A percentile compares a stretch with the other conserved stretches of the same genome.
Evolutionary conservation across 106 monocot genomes (phyloP).

Genomic region (Platanthera guangdongensis): DNA sequence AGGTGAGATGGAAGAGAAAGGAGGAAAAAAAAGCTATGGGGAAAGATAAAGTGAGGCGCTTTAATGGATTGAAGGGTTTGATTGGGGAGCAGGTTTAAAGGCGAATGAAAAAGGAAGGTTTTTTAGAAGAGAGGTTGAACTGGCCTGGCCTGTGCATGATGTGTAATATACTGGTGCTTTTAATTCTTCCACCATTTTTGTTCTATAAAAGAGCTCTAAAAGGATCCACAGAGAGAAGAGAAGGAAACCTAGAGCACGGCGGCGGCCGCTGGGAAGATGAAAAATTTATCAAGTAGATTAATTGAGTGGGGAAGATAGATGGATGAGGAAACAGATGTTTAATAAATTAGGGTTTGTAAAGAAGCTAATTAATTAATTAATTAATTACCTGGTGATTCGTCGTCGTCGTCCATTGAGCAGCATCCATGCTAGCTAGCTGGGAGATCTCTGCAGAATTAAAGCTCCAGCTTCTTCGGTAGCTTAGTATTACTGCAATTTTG

Average conservation of each 20-base stretch:
- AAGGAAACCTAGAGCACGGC: not conserved
- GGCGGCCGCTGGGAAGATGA: not conserved
- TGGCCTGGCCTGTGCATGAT: no score
- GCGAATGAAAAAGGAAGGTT: not conserved
- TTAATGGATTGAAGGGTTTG: not conserved
- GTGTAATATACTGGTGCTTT: no score
- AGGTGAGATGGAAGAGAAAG: constrained; percentile 7
- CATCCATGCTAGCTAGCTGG: not conserved
- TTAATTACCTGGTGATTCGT: constrained; percentile 1
- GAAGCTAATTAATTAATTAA: not conserved
- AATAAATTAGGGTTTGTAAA: no score
- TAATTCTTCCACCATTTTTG: not conserved
- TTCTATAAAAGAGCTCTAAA: no score
- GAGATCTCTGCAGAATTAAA: not conserved
- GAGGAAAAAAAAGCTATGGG: constrained; percentile 5
- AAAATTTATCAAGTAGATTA: not conserved
- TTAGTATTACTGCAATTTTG: not conserved
- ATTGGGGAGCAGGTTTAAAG: constrained; percentile 5
- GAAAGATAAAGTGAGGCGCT: constrained; percentile 5
- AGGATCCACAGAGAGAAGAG: not conserved
- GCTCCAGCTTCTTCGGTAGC: not conserved
- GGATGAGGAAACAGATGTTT: not conserved
- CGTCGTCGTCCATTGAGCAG: not conserved
- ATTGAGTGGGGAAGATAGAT: not conserved
- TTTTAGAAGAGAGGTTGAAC: not conserved